Base-by-base conservation (phyloP, 345 rosid genomes). In the Eucalyptus erythrocorys region DNA sequence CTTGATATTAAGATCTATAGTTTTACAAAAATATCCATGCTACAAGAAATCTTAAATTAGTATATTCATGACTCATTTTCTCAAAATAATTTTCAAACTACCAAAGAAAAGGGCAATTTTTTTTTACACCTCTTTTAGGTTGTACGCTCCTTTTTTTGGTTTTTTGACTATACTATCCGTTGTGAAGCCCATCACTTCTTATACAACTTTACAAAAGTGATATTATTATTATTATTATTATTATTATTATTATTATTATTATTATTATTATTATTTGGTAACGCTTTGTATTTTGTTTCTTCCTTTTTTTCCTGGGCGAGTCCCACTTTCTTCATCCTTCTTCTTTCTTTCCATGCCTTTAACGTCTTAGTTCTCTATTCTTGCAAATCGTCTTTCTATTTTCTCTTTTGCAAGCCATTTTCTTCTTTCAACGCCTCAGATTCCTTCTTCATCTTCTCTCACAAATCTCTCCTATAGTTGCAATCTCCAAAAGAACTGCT, bases 161-260 rank as follows among this genome's bases (percentile, higher is more conserved):
- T 1, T 0, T 55, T 55, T 2, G 6, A 55, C 61, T 1, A 55
- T 55, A 55, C 3, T 10, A 55, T 55, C 0, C 1, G 0, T 24
- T 24, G 1, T 22, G 13, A 8, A 24, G 1, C 61, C 13, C 12
- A 55, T 0, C 27, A 55, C 13, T 55, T 55, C 3, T 55, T 0
- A 22, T 4, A 22, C 12, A 55, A 55, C 3, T 55, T 24, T 24
- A 55, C 61, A 55, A 24, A 24, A 22, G 61, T 22, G 12, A 55
- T n/a, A n/a, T n/a, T n/a, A n/a, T n/a, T n/a, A n/a, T n/a, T n/a
- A n/a, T n/a, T n/a, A n/a, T n/a, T n/a, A n/a, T n/a, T 45, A n/a
- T n/a, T n/a, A n/a, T n/a, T n/a, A n/a, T n/a, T n/a, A n/a, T n/a
- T n/a, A n/a, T 43, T 43, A 5, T 43, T 43, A 5, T 43, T 43